phyloP scores from a whole-genome alignment of 768 basidiomycete species.

The Boletus rubropictus region DNA sequence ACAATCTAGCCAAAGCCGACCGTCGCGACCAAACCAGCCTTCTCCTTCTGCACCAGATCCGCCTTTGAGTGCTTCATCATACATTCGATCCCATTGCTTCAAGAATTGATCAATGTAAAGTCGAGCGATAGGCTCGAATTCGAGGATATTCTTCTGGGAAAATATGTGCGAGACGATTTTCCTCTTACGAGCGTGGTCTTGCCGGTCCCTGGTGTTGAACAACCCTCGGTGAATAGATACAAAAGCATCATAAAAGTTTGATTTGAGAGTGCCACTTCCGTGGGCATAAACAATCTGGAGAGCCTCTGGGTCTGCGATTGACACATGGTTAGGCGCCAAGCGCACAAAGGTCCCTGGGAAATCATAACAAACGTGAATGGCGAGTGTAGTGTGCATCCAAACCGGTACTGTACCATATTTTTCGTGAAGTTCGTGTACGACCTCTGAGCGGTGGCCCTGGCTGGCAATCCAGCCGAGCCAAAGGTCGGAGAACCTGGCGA shows the following conservation, averaged over 20 bases:
- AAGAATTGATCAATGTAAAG: conserved; percentile 55
- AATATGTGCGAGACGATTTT: conserved; percentile 87
- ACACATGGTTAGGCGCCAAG: conserved; percentile 72
- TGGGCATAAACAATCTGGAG: conserved; percentile 72
- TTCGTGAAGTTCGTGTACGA: conserved; percentile 66
- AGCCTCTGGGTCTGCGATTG: conserved; percentile 73
- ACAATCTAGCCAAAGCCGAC: conserved; percentile 67
- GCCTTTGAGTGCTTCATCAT: conserved; percentile 49
- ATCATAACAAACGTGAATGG: background rate
- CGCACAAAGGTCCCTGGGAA: conserved; percentile 57
- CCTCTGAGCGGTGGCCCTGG: conserved; percentile 69
- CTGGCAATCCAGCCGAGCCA: conserved; percentile 67
- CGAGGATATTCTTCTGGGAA: conserved; percentile 76
- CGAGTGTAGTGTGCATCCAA: background rate
- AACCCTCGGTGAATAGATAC: conserved; percentile 68
- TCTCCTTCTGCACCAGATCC: conserved; percentile 52
- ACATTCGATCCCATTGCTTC: conserved; percentile 72
- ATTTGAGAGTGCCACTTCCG: conserved; percentile 78
- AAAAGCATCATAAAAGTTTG: conserved; percentile 74
- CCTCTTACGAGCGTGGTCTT: conserved; percentile 81
- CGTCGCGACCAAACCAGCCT: conserved; percentile 56
- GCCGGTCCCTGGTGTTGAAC: conserved; percentile 74
- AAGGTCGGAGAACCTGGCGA: conserved; percentile 64
- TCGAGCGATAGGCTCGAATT: conserved; percentile 78
- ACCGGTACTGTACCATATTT: conserved; percentile 53